phyloP scores from a whole-genome alignment of 202 grass and related monocot genomes.

The Alloteropsis angusta region DNA sequence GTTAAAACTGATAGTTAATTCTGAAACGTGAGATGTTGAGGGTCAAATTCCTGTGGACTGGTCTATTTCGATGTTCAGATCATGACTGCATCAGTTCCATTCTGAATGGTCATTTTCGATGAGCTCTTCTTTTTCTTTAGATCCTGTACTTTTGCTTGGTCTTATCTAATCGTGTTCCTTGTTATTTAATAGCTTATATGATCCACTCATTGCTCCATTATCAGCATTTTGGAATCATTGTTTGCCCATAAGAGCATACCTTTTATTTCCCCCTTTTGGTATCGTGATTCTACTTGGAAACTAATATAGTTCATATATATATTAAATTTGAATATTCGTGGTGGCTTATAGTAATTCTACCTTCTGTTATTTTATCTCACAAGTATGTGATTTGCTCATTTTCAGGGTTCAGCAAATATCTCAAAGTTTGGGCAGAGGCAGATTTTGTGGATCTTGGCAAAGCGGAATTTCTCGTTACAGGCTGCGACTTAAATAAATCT shows the following conservation, averaged over 20 bases:
- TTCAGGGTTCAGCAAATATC: not conserved
- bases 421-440: not conserved
- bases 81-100: constrained; percentile 27
- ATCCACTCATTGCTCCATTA: constrained; percentile 23
- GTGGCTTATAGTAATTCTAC: not conserved
- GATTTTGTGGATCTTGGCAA: not conserved
- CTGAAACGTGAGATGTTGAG: not conserved
- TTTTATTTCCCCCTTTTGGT: constrained; percentile 35
- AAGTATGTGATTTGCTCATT: not conserved
- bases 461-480: not conserved
- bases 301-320: not conserved
- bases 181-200: constrained; percentile 21
- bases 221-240: constrained; percentile 25
- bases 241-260: constrained; percentile 6
- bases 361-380: not conserved
- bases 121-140: constrained; percentile 14
- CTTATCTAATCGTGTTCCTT: constrained; percentile 33
- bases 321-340: not conserved
- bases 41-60: constrained; percentile 12
- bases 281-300: constrained; percentile 31
- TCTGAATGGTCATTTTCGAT: constrained; percentile 28
- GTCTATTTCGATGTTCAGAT: not conserved
- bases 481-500: not conserved
- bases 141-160: constrained; percentile 34
- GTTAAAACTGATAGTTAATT: not conserved